phyloP scores from a whole-genome alignment of 2,329 filamentous ascomycete genomes.

The Cercospora sojina region DNA sequence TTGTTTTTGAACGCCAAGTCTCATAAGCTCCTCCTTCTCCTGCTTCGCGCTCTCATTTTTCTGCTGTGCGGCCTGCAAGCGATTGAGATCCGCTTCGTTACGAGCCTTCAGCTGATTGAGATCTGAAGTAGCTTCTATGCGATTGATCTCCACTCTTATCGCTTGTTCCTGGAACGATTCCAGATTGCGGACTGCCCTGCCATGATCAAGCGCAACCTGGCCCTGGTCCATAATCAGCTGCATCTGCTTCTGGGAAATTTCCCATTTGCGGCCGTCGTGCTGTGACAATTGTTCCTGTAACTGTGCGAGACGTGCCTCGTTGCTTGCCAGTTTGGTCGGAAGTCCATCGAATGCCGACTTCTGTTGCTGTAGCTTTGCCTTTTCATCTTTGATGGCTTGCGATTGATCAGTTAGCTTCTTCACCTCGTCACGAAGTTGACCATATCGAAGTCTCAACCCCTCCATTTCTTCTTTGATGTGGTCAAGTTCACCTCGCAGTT shows the following conservation, averaged over 20 bases:
- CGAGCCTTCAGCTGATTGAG: conserved; percentile 64
- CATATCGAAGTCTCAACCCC: conserved; percentile 23
- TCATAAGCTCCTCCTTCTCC: conserved; percentile 44
- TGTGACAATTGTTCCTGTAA: conserved; percentile 43
- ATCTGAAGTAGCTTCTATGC: conserved; percentile 83
- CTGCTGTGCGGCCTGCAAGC: conserved; percentile 62
- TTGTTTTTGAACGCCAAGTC: conserved; percentile 21
- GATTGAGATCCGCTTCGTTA: conserved; percentile 71
- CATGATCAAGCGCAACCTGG: conserved; percentile 53
- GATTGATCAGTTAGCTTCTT: conserved; percentile 47
- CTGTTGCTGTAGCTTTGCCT: conserved; percentile 57
- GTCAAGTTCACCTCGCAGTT: conserved; percentile 43
- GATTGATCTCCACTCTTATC: conserved; percentile 67
- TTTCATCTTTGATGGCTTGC: conserved; percentile 22
- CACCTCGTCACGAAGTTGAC: conserved; percentile 27
- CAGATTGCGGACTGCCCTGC: conserved; percentile 62
- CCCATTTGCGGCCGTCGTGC: conserved; percentile 49
- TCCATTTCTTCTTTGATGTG: conserved; percentile 42
- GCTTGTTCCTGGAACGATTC: conserved; percentile 62
- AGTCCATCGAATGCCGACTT: conserved; percentile 65
- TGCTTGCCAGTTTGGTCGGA: conserved; percentile 66
- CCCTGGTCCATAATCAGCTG: conserved; percentile 37
- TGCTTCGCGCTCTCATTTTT: conserved; percentile 55
- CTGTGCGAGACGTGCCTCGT: conserved; percentile 49
- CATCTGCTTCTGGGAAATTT: conserved; percentile 47